Evolutionary conservation across 768 basidiomycete genomes (phyloP), one percentile per base, ranked within the genome.

Genomic region (Fistulinella prunicolor): DNA sequence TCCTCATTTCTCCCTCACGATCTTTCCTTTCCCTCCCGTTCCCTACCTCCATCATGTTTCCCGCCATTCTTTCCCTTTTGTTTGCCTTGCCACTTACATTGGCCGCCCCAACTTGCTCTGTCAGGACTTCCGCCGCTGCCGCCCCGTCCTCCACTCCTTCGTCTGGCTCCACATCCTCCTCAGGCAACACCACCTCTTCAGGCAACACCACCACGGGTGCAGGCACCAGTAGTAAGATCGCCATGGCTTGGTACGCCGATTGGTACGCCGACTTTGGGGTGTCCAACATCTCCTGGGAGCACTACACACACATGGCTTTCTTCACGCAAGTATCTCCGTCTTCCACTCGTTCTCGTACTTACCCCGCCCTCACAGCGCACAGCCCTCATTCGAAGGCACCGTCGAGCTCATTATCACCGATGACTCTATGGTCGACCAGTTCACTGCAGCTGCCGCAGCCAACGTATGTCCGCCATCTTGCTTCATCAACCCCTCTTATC

Each of bases 231-330:
- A 60, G 64, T 6, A 52, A 38, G 41, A 70, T 84, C 14, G 72
- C 82, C n/a, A 70, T 78, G 39, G 73, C 81, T 14, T 89, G 86
- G 86, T 87, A 74, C 56, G 80, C 85, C 23, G 80, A 82, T 38
- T 90, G 81, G 81, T 81, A 85, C 59, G 64, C 77, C 21, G 54
- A 65, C 26, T 69, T 67, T 1, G 69, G 77, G 1, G 70, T 83
- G 22, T 67, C 72, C 21, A 70, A 77, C 35, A 73, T 90, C 55
- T 73, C 71, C 49, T 90, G 87, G 87, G 60, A 62, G 4, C 78
- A 77, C 66, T 89, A 88, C 66, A 87, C 79, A 3, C 73, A 80
- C 45, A 64, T 86, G 53, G 79, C 79, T 10, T 90, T 85, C 64
- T 76, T 87, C 3, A 87, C 88, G 60, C 60, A n/a, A 44, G 51